These are phyloP conservation scores for Boletus sensibilis DNA, from an alignment of 768 basidiomycete genomes.

Conservation along the genomic window DNA sequence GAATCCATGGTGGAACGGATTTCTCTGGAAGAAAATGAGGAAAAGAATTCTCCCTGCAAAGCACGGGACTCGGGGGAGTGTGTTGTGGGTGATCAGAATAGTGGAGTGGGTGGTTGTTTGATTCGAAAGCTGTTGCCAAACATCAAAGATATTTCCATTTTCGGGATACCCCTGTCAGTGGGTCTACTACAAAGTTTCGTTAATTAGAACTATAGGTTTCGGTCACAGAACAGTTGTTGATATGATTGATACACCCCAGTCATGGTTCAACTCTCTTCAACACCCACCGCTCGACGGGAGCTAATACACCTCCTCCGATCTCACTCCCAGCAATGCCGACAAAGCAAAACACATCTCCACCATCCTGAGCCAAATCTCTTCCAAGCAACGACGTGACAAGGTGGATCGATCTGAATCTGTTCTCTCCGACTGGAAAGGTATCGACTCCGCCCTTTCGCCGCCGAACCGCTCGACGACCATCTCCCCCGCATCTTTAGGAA, in stretches of 20 bases:
- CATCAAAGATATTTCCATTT: background rate
- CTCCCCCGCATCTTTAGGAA: constrained; percentile 16
- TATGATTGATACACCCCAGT: background rate
- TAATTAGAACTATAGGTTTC: background rate
- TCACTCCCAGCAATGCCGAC: background rate
- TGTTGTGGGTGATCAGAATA: background rate
- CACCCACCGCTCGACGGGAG: constrained; percentile 4
- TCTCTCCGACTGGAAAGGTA: background rate
- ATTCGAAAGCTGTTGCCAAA: constrained; percentile 25
- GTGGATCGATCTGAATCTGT: background rate
- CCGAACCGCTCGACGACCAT: constrained; percentile 12
- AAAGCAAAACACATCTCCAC: constrained; percentile 17
- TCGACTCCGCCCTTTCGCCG: background rate
- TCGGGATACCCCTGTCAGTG: background rate
- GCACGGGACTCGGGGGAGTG: background rate
- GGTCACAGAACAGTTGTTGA: no score
- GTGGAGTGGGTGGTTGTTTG: constrained; percentile 24
- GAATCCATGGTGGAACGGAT: constrained; percentile 13
- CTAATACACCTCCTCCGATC: background rate
- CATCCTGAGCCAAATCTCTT: constrained; percentile 11
- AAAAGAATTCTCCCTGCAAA: background rate
- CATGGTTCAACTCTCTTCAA: constrained; percentile 9
- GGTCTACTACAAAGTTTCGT: no score
- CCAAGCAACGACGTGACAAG: constrained; percentile 10
- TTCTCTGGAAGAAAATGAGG: background rate